Conservation (phyloP, 345 rosid genomes). For the Populus davidiana region DNA sequence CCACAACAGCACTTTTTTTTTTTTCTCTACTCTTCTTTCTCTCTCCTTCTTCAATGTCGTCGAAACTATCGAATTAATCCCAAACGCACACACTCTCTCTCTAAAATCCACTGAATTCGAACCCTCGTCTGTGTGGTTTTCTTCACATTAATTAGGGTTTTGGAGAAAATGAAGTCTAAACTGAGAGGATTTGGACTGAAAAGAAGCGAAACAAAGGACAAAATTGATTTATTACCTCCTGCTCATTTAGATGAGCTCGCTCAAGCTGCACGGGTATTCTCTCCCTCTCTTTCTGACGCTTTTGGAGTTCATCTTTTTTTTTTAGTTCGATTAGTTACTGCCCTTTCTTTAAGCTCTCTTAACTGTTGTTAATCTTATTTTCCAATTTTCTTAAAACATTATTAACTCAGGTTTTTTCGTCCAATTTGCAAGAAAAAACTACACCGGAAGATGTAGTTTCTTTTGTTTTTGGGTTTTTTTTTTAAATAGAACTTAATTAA, state of each 20-base stretch:
- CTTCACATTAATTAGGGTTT: constrained; percentile 35
- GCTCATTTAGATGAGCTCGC: constrained; percentile 74
- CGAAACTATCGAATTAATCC: constrained; percentile 43
- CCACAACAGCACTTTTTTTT: constrained; percentile 7
- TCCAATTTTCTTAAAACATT: not conserved
- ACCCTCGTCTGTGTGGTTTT: constrained; percentile 4
- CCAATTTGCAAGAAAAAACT: not conserved
- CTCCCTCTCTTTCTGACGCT: not conserved
- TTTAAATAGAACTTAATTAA: too few species aligned
- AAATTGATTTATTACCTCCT: constrained; percentile 44
- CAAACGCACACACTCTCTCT: constrained; percentile 18
- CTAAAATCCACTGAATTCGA: not conserved
- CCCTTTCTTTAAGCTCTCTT: not conserved
- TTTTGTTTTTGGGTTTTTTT: too few species aligned
- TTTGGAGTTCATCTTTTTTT: not conserved
- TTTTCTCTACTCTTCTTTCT: not conserved
- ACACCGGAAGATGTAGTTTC: not conserved
- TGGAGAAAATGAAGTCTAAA: constrained; percentile 72
- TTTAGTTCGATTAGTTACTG: not conserved
- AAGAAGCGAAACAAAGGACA: constrained; percentile 64
- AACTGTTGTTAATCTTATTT: not conserved
- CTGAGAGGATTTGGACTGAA: constrained; percentile 68
- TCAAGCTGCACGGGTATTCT: constrained; percentile 71
- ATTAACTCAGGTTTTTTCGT: not conserved
- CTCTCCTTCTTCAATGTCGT: constrained; percentile 45